These are phyloP conservation scores for Globisporangium spiculum DNA, from an alignment of 352 stramenopile genomes.

Conservation along the genomic window DNA sequence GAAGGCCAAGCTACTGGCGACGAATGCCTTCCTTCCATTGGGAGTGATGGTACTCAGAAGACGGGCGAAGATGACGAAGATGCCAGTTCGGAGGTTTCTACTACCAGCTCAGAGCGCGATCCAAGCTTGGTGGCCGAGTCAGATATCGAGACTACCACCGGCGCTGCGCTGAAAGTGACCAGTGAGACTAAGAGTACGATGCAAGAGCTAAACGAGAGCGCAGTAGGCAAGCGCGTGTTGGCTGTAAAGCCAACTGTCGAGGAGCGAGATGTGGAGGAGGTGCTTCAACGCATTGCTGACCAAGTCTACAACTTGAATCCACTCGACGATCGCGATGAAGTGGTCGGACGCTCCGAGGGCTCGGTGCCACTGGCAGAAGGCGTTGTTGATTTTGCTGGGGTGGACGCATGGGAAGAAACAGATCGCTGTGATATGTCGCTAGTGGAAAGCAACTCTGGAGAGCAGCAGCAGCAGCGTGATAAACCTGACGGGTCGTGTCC, in stretches of 20 bases:
- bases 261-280: neutral
- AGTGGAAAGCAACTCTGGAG: neutral
- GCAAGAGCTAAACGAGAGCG: neutral
- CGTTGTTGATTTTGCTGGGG: neutral
- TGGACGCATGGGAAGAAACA: no score
- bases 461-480: neutral
- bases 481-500: neutral
- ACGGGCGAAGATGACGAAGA: neutral
- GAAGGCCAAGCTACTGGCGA: neutral
- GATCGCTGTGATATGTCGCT: no score
- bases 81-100: neutral
- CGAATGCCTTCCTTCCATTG: neutral
- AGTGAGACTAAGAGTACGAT: neutral
- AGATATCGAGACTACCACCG: neutral
- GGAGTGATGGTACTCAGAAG: neutral
- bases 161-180: neutral
- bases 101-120: neutral
- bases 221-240: neutral
- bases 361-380: neutral
- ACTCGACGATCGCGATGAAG: neutral
- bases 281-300: neutral
- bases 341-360: neutral
- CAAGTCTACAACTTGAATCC: neutral
- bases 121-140: neutral
- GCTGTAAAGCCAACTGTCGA: neutral